Base-by-base conservation (phyloP, 163 green algal genomes). In the Prototheca wickerhamii region DNA sequence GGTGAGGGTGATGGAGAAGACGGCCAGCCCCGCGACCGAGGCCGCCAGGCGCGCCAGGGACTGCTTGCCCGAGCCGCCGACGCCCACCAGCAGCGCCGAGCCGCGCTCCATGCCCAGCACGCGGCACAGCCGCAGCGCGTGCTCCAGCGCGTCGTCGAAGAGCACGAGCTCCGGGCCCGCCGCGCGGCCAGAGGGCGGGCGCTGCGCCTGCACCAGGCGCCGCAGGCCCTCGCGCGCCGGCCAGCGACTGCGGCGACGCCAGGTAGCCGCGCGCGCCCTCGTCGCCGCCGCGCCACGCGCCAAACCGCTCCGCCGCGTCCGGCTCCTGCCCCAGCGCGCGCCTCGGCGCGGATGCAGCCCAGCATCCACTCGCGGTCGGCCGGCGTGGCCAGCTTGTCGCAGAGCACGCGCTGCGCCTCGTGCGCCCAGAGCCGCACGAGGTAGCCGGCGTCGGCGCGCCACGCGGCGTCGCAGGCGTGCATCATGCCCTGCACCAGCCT, bases 11-110 rank as follows among this genome's bases (percentile, higher is more conserved):
- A 87, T 76, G 59, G 87, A 78, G 82, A 95, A 95, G 28, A 80
- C 83, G 65, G 77, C 80, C 26, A 76, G 75, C 37, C 90, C 91
- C 12, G 81, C 76, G 46, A 96, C 91, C 74, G 93, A 88, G 23
- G 89, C 83, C 5, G 88, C 87, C 43, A 97, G 76, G 4, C 86
- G 78, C 2, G 83, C 84, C 17, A 96, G 76, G 57, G 65, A 86
- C 78, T 96, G 91, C 83, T 96, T 96, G 69, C 91, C 91, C 28
- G 73, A 88, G 66, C 91, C 91, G 54, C 91, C 91, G 30, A 97
- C 89, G 55, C 91, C 91, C 25, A 97, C 91, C 46, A 97, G 81
- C 72, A 97, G 76, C 26, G 82, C 89, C 20, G 67, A 88, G 33
- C 88, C 91, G 28, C 89, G 75, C 17, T 90, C 88, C 85, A 96